These are phyloP conservation scores for Breynia disticha DNA, from an alignment of 441 rosid genomes.

Conservation along the genomic window DNA sequence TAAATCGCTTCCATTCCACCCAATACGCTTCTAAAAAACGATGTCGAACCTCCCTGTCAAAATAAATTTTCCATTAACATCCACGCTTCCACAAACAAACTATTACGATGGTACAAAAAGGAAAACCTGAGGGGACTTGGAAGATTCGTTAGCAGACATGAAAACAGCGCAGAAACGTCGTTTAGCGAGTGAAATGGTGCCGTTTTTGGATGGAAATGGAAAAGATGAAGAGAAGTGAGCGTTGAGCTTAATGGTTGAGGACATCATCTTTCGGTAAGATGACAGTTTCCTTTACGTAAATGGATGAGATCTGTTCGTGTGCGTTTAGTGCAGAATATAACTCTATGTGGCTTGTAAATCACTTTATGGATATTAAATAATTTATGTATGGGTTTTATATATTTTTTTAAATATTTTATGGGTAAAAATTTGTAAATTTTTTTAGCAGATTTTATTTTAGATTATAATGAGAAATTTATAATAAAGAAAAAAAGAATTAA, in stretches of 20 bases:
- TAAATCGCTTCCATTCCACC: constrained; percentile 63
- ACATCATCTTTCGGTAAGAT: constrained; percentile 8
- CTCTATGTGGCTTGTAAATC: no score
- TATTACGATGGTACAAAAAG: neutral
- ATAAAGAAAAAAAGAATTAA: no score
- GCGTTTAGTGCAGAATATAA: no score
- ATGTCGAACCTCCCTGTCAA: constrained; percentile 34
- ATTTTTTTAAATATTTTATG: no score
- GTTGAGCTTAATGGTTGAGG: constrained; percentile 19
- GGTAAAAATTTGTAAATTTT: no score
- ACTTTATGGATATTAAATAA: no score
- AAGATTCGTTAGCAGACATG: neutral
- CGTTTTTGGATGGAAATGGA: constrained; percentile 11
- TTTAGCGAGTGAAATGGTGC: constrained; percentile 3
- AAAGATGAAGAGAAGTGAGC: constrained; percentile 7
- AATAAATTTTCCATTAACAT: neutral
- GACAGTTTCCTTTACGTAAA: constrained; percentile 1
- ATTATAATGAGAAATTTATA: no score
- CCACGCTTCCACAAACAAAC: neutral
- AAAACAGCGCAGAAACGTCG: neutral
- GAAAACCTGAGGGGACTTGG: neutral
- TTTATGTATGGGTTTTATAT: no score
- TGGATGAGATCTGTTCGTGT: no score
- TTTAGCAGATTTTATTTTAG: no score
- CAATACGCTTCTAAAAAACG: constrained; percentile 66